A percentile compares a stretch with the other conserved stretches of the same genome.
phyloP scores from a whole-genome alignment of 1,284 basidiomycete species.

The Puccinia polysora region DNA sequence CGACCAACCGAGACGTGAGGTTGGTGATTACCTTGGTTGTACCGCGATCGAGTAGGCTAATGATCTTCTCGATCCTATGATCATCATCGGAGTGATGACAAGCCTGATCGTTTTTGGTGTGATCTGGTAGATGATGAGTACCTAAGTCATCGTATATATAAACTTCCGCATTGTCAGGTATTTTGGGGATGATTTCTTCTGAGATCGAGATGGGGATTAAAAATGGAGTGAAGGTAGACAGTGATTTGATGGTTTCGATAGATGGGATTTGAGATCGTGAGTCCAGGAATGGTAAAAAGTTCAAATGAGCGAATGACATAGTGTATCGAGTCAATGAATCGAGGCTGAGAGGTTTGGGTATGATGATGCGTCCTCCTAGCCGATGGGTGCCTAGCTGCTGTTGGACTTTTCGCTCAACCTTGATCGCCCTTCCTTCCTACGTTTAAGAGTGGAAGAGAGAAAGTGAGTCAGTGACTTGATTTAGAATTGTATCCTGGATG shows the following conservation, averaged over 20 bases:
- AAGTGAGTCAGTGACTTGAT: no score
- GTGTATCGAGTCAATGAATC: no score
- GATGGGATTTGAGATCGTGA: neutral
- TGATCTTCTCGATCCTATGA: neutral
- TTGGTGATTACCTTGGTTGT: slow-evolving; percentile 21
- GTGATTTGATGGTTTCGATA: neutral
- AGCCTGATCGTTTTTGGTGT: neutral
- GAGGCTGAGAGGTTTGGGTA: no score
- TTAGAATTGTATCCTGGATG: no score
- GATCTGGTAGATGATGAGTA: no score
- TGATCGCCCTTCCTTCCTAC: no score
- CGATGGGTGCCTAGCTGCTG: no score
- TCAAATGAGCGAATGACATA: slow-evolving; percentile 32
- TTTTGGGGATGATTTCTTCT: neutral
- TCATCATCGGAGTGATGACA: no score
- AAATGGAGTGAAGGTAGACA: slow-evolving; percentile 21
- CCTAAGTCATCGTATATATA: slow-evolving; percentile 21
- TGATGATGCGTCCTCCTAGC: no score
- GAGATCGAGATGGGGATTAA: slow-evolving; percentile 6
- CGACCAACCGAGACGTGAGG: neutral
- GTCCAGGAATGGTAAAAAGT: slow-evolving; percentile 24
- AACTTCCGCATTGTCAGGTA: slow-evolving; percentile 3
- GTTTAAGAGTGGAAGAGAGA: no score
- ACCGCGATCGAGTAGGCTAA: slow-evolving; percentile 12
- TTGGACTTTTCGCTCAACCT: no score